A percentile compares a stretch with the other conserved stretches of the same genome.
phyloP scores from a whole-genome alignment of 139 green algal species.

The Coelastrella sp. region DNA sequence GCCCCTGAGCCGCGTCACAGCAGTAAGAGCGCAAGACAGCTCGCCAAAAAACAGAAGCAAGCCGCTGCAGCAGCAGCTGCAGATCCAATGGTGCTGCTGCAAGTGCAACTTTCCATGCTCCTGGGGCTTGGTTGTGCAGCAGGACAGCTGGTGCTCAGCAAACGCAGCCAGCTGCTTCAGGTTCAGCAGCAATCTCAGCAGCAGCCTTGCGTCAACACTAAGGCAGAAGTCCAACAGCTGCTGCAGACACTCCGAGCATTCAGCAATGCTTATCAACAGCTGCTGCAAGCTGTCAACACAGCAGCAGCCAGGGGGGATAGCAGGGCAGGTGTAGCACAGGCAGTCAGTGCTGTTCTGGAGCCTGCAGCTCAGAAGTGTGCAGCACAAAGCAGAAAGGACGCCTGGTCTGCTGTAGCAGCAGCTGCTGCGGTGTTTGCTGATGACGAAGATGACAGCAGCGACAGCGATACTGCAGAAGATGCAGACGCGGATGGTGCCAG shows the following conservation, averaged over 20 bases:
- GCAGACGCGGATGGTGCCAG: not conserved
- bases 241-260: not conserved
- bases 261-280: not conserved
- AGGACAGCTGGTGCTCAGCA: not conserved
- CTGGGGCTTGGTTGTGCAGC: not conserved
- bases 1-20: not conserved
- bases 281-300: not conserved
- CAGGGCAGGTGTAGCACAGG: not conserved
- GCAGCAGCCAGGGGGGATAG: not conserved
- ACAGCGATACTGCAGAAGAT: constrained; percentile 2
- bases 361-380: not conserved
- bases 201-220: not conserved
- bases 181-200: not conserved
- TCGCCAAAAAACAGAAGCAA: not conserved
- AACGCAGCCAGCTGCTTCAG: not conserved
- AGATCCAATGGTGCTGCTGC: not conserved
- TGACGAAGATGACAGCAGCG: not conserved
- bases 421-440: not conserved
- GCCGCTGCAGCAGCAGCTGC: not conserved
- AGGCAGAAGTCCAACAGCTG: not conserved
- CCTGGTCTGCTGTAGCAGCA: not conserved
- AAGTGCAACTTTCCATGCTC: constrained; percentile 5
- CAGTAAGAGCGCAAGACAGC: not conserved
- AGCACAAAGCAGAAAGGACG: not conserved
- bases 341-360: not conserved